phyloP scores from a whole-genome alignment of 2,329 filamentous ascomycete species.

The Akanthomyces lecanii region DNA sequence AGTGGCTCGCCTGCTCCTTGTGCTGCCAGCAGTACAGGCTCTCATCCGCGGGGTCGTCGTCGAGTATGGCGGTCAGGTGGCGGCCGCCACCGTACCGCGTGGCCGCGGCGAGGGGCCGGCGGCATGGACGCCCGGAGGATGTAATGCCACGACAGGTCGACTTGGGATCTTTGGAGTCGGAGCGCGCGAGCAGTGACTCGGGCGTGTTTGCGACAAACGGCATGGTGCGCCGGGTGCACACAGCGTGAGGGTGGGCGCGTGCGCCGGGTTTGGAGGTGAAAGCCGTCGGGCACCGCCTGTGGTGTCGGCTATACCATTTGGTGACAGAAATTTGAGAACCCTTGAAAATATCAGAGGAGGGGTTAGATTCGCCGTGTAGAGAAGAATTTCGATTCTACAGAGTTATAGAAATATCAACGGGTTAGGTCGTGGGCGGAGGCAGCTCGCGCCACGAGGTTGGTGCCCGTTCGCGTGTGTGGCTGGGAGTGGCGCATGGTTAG shows the following conservation, averaged over 20 bases:
- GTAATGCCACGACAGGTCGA: conserved; percentile 89
- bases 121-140: conserved; percentile 74
- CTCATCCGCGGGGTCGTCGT: conserved; percentile 50
- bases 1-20: conserved; percentile 70
- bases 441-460: conserved; percentile 12
- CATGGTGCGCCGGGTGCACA: conserved; percentile 25
- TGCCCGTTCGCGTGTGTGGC: background rate
- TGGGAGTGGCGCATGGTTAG: background rate
- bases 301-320: background rate
- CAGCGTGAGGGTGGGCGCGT: background rate
- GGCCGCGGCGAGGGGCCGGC: conserved; percentile 54
- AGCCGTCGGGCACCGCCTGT: background rate
- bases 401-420: background rate
- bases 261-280: background rate
- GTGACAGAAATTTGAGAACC: background rate
- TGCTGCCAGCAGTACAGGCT: conserved; percentile 92
- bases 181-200: conserved; percentile 71
- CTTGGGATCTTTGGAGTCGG: conserved; percentile 78
- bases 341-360: too few relatives aligned
- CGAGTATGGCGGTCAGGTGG: conserved; percentile 5
- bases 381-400: background rate
- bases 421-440: background rate
- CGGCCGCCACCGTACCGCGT: conserved; percentile 24
- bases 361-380: background rate
- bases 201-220: conserved; percentile 58